Evolutionary conservation across 2,329 filamentous ascomycete species (phyloP).

Genomic region (Leptographium procerum): DNA sequence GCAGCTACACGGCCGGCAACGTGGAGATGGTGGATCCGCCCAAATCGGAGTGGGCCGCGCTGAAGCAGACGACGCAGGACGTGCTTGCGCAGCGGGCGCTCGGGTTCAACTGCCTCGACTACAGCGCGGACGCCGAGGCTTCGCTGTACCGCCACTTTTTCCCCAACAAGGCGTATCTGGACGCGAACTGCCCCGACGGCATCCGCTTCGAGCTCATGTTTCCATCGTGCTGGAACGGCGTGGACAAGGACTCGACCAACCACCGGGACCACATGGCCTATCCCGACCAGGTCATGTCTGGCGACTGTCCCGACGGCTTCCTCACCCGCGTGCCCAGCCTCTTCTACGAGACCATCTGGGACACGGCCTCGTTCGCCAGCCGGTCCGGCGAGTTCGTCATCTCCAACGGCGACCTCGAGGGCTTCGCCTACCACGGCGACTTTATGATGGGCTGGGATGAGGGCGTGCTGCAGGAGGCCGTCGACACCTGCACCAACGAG

Average conservation of each 20-base stretch:
- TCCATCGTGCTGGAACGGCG: constrained; percentile 79
- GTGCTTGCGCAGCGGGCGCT: constrained; percentile 69
- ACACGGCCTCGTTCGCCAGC: constrained; percentile 53
- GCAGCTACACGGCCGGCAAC: constrained; percentile 59
- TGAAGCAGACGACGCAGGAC: constrained; percentile 53
- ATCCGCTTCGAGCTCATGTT: constrained; percentile 78
- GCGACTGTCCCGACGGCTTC: constrained; percentile 60
- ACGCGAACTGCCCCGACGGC: constrained; percentile 72
- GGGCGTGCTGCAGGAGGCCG: constrained; percentile 57
- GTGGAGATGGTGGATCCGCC: constrained; percentile 50
- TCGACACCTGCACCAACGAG: constrained; percentile 60
- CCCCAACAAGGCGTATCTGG: constrained; percentile 68
- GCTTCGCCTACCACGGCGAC: constrained; percentile 68
- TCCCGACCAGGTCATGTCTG: constrained; percentile 63
- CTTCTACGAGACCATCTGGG: constrained; percentile 79
- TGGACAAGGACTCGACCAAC: constrained; percentile 41
- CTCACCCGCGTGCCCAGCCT: constrained; percentile 59
- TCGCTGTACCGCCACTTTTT: constrained; percentile 73
- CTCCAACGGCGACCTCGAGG: constrained; percentile 66
- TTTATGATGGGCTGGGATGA: constrained; percentile 71
- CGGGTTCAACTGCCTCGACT: constrained; percentile 94
- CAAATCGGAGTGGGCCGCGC: constrained; percentile 58
- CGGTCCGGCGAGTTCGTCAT: constrained; percentile 60
- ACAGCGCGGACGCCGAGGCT: constrained; percentile 51
- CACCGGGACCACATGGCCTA: constrained; percentile 64